These are phyloP conservation scores for Prunella vulgaris DNA, from an alignment of 257 asterid species.

Conservation along the genomic window DNA sequence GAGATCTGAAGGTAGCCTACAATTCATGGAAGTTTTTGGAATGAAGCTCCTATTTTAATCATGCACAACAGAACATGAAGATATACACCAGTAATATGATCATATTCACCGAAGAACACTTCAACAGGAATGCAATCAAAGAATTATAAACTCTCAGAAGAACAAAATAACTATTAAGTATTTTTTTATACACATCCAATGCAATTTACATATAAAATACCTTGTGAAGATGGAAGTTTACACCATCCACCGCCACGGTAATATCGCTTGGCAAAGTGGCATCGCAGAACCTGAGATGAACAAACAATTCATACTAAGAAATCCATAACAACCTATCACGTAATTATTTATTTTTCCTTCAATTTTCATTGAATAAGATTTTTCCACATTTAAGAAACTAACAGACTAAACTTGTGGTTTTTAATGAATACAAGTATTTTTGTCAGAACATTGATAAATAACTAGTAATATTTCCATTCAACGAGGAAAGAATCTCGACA, in stretches of 20 bases:
- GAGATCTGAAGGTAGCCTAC: not conserved
- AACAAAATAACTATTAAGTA: not conserved
- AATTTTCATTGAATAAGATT: not conserved
- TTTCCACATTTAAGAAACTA: not conserved
- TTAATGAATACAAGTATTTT: not conserved
- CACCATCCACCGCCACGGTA: conserved; percentile 59
- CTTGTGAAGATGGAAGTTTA: conserved; percentile 89
- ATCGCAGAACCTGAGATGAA: conserved; percentile 63
- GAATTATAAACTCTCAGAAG: not conserved
- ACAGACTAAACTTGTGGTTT: not conserved
- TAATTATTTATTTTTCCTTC: not conserved
- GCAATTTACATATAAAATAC: conserved; percentile 30
- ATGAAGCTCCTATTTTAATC: not conserved
- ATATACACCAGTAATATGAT: not conserved
- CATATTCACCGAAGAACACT: not conserved
- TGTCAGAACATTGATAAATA: not conserved
- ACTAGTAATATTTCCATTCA: not conserved
- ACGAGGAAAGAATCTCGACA: not conserved
- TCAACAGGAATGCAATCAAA: conserved; percentile 12
- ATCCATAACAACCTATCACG: not conserved
- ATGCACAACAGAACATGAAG: not conserved
- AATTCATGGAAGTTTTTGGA: conserved; percentile 10
- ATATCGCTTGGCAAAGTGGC: conserved; percentile 75
- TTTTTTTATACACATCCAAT: not conserved
- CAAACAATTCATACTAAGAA: conserved; percentile 8